These are phyloP conservation scores for Erythrobasidium yunnanense DNA, from an alignment of 768 basidiomycete species.

Conservation along the genomic window DNA sequence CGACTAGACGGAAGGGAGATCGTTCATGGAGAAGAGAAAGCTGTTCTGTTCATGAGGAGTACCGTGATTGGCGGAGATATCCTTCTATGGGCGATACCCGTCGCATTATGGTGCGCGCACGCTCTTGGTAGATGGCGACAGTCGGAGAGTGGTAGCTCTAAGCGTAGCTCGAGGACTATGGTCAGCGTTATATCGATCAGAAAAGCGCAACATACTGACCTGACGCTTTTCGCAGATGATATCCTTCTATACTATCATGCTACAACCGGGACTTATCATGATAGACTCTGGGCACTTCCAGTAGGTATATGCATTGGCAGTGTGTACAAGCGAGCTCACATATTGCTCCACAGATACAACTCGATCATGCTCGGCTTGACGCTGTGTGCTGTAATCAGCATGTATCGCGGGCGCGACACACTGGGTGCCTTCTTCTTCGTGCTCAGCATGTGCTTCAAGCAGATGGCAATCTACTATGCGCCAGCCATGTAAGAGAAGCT, in stretches of 20 bases:
- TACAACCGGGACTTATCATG: conserved; percentile 72
- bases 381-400: conserved; percentile 52
- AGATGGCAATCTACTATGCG: conserved; percentile 90
- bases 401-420: conserved; percentile 59
- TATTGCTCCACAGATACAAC: conserved; percentile 51
- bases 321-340: background rate
- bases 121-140: conserved; percentile 47
- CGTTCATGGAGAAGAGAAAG: conserved; percentile 29
- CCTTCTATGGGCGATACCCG: conserved; percentile 62
- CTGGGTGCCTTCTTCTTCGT: conserved; percentile 70
- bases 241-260: conserved; percentile 59
- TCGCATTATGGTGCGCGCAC: conserved; percentile 60
- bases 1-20: conserved; percentile 58
- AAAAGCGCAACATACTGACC: too few species aligned
- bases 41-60: conserved; percentile 59
- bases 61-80: conserved; percentile 61
- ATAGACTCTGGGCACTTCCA: conserved; percentile 93
- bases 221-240: conserved; percentile 29
- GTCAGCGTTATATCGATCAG: too few species aligned
- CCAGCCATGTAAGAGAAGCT: conserved; percentile 52
- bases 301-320: conserved; percentile 30
- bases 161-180: conserved; percentile 50
- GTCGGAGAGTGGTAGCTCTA: background rate
- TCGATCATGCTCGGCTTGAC: conserved; percentile 74
- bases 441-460: conserved; percentile 79